Base-by-base conservation (phyloP, 352 stramenopile species). In the Phytophthora pinifolia region DNA sequence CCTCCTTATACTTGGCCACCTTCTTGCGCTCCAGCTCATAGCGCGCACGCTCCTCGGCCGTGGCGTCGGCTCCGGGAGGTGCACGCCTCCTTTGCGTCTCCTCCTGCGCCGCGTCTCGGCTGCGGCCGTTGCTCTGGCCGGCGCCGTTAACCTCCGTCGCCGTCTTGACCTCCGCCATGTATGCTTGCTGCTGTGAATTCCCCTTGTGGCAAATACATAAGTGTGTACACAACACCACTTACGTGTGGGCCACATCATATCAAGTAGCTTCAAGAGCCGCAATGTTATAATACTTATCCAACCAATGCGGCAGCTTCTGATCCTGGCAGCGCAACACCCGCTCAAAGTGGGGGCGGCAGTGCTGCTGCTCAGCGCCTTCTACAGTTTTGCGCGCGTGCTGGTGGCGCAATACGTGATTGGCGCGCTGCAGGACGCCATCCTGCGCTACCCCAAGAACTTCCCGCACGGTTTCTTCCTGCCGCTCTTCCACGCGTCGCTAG, bases 11-110 rank as follows among this genome's bases (percentile, higher is more conserved):
- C 65, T 94, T 94, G 45, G 82, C 78, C 41, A 94, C 78, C 42
- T 92, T 92, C 65, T 91, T 91, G 53, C 84, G 84, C 65, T 94
- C 84, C 38, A 94, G 67, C 48, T 91, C 78, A 48, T 92, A 92
- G 57, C 76, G 76, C n/a, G 79, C 80, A 43, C 79, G 76, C 55
- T 94, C 84, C 35, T 89, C 81, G 0, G 77, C 41, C 15, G 71
- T 83, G 30, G 76, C 80, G 43, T 85, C 74, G 36, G 69, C 74
- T 6, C 78, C 71, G 2, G 79, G 79, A 4, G 76, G 67, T 4
- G 59, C 77, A 39, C 78, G 77, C 20, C 71, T 69, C 32, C 65
- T 73, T 30, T 67, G 58, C 8, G 58, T 54, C 10, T 85, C 72
- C 14, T 77, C 65, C 33, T 65, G 49, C n/a, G 60, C 59, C 13